Evolutionary conservation across 495 filamentous ascomycete species (phyloP).

Genomic region (Coniosporium apollinis): DNA sequence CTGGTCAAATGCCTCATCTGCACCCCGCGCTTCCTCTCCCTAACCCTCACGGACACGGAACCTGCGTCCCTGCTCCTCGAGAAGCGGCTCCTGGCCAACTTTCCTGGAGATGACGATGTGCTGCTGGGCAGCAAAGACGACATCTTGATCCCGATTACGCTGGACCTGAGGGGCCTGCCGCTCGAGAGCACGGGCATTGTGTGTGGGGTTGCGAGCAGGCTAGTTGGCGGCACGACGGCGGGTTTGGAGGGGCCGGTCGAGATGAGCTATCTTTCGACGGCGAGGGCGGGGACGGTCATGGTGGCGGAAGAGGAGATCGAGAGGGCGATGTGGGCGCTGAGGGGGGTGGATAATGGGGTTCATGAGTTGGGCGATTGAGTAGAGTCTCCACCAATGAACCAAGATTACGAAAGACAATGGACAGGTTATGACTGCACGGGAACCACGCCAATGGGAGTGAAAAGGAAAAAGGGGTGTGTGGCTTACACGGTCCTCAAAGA

Average conservation of each 20-base stretch:
- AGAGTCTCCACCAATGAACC: no score
- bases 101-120: constrained; percentile 37
- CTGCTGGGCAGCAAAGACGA: constrained; percentile 70
- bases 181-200: constrained; percentile 74
- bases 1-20: constrained; percentile 58
- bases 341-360: constrained; percentile 8
- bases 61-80: constrained; percentile 73
- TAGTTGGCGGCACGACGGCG: constrained; percentile 21
- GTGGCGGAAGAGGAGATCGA: constrained; percentile 54
- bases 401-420: no score
- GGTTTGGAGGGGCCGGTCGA: constrained; percentile 39
- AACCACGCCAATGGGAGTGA: no score
- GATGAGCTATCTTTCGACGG: constrained; percentile 80
- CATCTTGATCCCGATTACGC: constrained; percentile 70
- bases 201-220: constrained; percentile 54
- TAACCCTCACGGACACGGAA: constrained; percentile 74
- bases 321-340: constrained; percentile 54
- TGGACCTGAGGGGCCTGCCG: constrained; percentile 67
- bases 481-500: no score
- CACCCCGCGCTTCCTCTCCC: constrained; percentile 49
- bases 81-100: constrained; percentile 44
- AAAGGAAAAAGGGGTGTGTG: no score
- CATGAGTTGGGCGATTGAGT: no score
- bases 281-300: constrained; percentile 79
- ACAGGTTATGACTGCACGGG: no score